A percentile compares a stretch with the other conserved stretches of the same genome.
These are phyloP conservation scores for Raphanus raphanistrum DNA, from an alignment of 345 rosid species.

Conservation along the genomic window DNA sequence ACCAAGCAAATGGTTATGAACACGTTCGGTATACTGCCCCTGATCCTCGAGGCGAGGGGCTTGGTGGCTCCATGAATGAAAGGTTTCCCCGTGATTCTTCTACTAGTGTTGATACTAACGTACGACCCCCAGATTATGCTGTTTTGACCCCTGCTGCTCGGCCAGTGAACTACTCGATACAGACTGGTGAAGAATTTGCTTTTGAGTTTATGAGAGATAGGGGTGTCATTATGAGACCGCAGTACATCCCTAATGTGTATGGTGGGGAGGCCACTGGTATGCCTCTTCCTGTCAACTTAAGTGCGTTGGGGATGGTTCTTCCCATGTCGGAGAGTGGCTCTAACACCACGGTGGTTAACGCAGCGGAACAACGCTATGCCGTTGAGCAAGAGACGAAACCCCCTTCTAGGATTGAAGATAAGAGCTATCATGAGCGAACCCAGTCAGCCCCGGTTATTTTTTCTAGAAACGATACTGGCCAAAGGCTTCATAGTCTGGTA, in stretches of 20 bases:
- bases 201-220: conserved; percentile 43
- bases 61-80: conserved; percentile 28
- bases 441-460: conserved; percentile 32
- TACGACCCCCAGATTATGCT: conserved; percentile 42
- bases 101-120: conserved; percentile 18
- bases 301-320: conserved; percentile 32
- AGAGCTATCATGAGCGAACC: conserved; percentile 26
- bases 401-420: conserved; percentile 29
- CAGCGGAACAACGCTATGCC: conserved; percentile 25
- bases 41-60: conserved; percentile 36
- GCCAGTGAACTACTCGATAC: conserved; percentile 43
- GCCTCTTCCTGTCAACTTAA: conserved; percentile 35
- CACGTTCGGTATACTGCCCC: conserved; percentile 31
- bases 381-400: conserved; percentile 34
- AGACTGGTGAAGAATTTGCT: conserved; percentile 45
- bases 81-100: conserved; percentile 36
- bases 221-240: conserved; percentile 34
- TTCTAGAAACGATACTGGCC: conserved; percentile 24
- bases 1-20: conserved; percentile 39
- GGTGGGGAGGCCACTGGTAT: conserved; percentile 25
- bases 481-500: conserved; percentile 20
- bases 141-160: conserved; percentile 33
- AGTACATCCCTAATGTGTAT: conserved; percentile 30
- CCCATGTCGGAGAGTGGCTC: conserved; percentile 29
- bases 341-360: conserved; percentile 19